Evolutionary conservation across 495 filamentous ascomycete genomes (phyloP).

Genomic region (Aspergillus ellipticus): DNA sequence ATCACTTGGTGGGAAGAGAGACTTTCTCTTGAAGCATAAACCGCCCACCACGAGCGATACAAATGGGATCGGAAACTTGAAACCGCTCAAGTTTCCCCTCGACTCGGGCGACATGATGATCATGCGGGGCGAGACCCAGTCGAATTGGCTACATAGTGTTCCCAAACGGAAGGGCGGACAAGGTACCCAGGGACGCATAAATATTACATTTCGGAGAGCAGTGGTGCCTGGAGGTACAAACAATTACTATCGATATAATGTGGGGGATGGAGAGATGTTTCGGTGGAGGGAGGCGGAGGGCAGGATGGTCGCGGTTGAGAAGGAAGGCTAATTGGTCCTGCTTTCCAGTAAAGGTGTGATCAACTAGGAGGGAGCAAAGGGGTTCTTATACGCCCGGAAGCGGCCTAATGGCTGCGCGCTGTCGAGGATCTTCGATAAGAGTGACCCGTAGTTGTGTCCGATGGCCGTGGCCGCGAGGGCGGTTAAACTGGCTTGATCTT

Average conservation of each 20-base stretch:
- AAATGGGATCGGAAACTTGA: neutral
- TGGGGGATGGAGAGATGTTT: slow-evolving; percentile 60
- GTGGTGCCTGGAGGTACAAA: slow-evolving; percentile 62
- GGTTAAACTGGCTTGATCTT: slow-evolving; percentile 29
- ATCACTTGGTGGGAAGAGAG: slow-evolving; percentile 60
- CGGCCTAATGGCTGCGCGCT: slow-evolving; percentile 12
- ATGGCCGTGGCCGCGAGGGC: slow-evolving; percentile 23
- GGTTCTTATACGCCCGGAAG: slow-evolving; percentile 19
- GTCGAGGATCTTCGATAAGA: slow-evolving; percentile 21
- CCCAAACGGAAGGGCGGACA: slow-evolving; percentile 63
- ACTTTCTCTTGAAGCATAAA: slow-evolving; percentile 72
- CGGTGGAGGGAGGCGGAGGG: slow-evolving; percentile 52
- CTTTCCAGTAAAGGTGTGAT: neutral
- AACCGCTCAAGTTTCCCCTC: slow-evolving; percentile 57
- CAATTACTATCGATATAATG: slow-evolving; percentile 74
- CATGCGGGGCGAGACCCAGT: slow-evolving; percentile 66
- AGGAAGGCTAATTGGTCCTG: neutral
- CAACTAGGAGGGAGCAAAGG: slow-evolving; percentile 5
- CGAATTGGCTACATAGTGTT: slow-evolving; percentile 70
- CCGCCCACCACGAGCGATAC: slow-evolving; percentile 21
- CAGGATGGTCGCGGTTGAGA: slow-evolving; percentile 46
- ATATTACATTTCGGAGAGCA: slow-evolving; percentile 69
- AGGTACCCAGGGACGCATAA: slow-evolving; percentile 59
- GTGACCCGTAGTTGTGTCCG: slow-evolving; percentile 24
- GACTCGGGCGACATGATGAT: slow-evolving; percentile 67